Base-by-base conservation (phyloP, 2,329 filamentous ascomycete species). In the Rhynchosporium secalis region DNA sequence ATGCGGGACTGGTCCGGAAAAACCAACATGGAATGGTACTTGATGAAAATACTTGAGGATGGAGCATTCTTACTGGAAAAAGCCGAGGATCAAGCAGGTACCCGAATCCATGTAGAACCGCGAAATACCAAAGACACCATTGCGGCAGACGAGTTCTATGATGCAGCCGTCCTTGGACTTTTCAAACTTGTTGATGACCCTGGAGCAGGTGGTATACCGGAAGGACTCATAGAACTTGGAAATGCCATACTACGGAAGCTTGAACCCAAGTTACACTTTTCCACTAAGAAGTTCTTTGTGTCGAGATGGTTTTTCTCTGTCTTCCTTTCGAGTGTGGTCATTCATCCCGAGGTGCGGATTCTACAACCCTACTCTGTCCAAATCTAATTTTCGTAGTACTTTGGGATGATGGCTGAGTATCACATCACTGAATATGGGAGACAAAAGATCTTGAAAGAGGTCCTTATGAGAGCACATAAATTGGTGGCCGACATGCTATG, bases 11-110 rank as follows among this genome's bases (percentile, higher is more conserved):
- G 94, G 93, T 90, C 91, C 46, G 92, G 92, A 62, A 92, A 89
- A 71, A 86, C 88, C 68, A 95, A 92, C 67, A 87, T 99, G 81
- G 93, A 97, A 77, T 90, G 92, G 77, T 98, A 94, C 75, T 84
- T 99, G 12, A 95, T 96, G 90, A 91, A 95, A 74, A 91, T 96
- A 64, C 84, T 99, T 38, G 91, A 96, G 76, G 90, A 96, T 70
- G 95, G 95, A 68, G 89, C 92, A 45, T 97, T 97, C 73, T 81
- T 98, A 62, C 81, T 97, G 69, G 92, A 96, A 72, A 88, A 90
- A 72, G 87, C 91, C 71, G 90, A 93, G 75, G 89, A 92, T 72
- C 89, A 91, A 70, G 83, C 89, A 65, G 85, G 87, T 41, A 86
- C 87, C 64, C 81, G 88, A 66, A 83, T 88, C 76, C 87, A 92